A percentile compares a stretch with the other conserved stretches of the same genome.
These are phyloP conservation scores for Singerocomus inundabilis DNA, from an alignment of 1,284 basidiomycete genomes.

Conservation along the genomic window DNA sequence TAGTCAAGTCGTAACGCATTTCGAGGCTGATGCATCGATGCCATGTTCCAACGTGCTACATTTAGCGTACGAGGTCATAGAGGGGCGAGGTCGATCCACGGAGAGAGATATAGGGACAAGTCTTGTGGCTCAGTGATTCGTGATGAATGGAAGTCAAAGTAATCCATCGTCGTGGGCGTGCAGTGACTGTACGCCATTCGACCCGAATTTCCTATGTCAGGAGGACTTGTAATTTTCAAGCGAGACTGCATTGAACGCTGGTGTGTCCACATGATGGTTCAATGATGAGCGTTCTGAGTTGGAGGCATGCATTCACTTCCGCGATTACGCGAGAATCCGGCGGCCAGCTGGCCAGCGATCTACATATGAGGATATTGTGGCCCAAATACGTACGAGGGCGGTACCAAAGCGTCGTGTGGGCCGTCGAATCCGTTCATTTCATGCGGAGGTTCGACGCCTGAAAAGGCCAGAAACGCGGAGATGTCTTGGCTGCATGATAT, in stretches of 20 bases:
- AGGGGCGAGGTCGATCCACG: no score
- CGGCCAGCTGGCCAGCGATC: conserved; percentile 19
- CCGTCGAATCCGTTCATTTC: conserved; percentile 30
- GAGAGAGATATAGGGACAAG: no score
- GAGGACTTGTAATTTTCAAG: neutral
- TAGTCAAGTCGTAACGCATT: no score
- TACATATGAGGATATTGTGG: conserved; percentile 24
- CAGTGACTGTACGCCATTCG: no score
- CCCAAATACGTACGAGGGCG: conserved; percentile 24
- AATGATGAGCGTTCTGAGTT: conserved; percentile 1
- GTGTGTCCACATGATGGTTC: conserved; percentile 5
- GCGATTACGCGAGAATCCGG: conserved; percentile 28
- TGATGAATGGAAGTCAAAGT: no score
- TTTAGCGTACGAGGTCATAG: no score
- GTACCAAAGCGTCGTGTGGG: conserved; percentile 17
- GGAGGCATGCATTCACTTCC: conserved; percentile 26
- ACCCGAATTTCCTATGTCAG: no score
- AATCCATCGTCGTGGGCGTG: no score
- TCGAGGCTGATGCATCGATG: no score
- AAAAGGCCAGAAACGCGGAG: conserved; percentile 29
- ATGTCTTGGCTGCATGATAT: conserved; percentile 21
- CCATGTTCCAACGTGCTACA: no score
- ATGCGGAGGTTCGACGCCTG: conserved; percentile 32
- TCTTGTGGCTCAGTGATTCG: no score
- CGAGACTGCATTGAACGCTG: neutral